Evolutionary conservation across 2,329 filamentous ascomycete species (phyloP), one percentile per base, ranked within the genome.

Genomic region (Claviceps digitariae): DNA sequence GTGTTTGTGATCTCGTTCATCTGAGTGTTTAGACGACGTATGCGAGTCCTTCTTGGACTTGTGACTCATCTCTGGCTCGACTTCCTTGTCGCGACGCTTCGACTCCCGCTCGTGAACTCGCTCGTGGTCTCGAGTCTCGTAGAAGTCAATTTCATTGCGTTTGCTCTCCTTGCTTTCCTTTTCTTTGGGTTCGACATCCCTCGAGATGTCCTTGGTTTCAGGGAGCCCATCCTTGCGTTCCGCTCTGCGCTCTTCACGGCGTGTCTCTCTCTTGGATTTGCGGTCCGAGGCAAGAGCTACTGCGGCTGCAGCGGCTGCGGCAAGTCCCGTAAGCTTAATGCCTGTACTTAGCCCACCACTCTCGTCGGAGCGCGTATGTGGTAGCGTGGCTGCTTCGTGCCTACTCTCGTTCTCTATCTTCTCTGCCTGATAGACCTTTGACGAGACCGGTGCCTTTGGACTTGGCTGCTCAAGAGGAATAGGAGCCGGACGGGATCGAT

Each of bases 401-500:
- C 63, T 67, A 38, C 61, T 64, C 31, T 69, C 70, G 50, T 66
- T 61, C 29, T 69, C 68, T 29, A 68, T 57, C 47, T 65, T 69
- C 41, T 70, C 68, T 36, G 76, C 70, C 48, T 82, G 76, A 60
- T 88, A 87, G 1, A 90, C 76, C 20, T 79, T 78, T 56, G 79
- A 78, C 40, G 83, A 83, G 2, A 94, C 81, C 0, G 87, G 87
- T 2, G 78, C 75, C 55, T 87, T 78, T 2, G 90, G 90, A 60
- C 90, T 84, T 2, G 90, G 90, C 61, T 95, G 88, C 64, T 93
- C 86, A n/a, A 96, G 74, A 12, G 83, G 82, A 34, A 89, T 76
- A 0, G 80, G 74, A 6, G 72, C 79, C 5, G 83, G 78, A 44
- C 79, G 74, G 17, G 67, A 64, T 20, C 66, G 69, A 23, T 69